phyloP scores from a whole-genome alignment of 1,284 basidiomycete species.

The Inonotus hispidus region DNA sequence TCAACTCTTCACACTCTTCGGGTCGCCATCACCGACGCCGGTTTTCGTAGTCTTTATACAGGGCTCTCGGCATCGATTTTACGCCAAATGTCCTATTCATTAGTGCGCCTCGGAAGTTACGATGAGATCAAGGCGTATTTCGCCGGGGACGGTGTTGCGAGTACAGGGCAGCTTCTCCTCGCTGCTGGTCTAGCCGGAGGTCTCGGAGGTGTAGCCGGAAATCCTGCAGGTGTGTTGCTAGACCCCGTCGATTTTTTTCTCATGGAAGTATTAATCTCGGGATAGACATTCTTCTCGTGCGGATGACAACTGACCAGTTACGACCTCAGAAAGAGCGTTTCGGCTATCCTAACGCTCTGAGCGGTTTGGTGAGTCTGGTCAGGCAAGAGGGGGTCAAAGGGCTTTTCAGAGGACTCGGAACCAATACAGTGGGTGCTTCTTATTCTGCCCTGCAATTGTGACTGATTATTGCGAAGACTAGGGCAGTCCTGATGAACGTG shows the following conservation, averaged over 20 bases:
- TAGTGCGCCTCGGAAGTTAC: constrained; percentile 82
- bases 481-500: constrained; percentile 88
- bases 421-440: constrained; percentile 59
- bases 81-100: constrained; percentile 89
- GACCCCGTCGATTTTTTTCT: constrained; percentile 3
- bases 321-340: constrained; percentile 69
- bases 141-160: constrained; percentile 31
- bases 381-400: constrained; percentile 68
- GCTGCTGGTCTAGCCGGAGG: constrained; percentile 71
- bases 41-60: constrained; percentile 71
- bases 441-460: not conserved
- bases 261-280: not conserved
- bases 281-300: constrained; percentile 66
- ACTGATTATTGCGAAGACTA: constrained; percentile 35
- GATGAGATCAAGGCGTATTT: constrained; percentile 67
- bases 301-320: constrained; percentile 85
- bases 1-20: constrained; percentile 57
- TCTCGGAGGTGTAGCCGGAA: constrained; percentile 75
- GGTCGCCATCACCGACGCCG: constrained; percentile 51
- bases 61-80: constrained; percentile 82
- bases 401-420: constrained; percentile 71
- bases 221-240: constrained; percentile 59
- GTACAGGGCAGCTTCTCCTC: constrained; percentile 49
- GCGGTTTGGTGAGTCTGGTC: constrained; percentile 61
- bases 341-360: constrained; percentile 72